Evolutionary conservation across 441 rosid species (phyloP).

Genomic region (Corymbia calophylla): DNA sequence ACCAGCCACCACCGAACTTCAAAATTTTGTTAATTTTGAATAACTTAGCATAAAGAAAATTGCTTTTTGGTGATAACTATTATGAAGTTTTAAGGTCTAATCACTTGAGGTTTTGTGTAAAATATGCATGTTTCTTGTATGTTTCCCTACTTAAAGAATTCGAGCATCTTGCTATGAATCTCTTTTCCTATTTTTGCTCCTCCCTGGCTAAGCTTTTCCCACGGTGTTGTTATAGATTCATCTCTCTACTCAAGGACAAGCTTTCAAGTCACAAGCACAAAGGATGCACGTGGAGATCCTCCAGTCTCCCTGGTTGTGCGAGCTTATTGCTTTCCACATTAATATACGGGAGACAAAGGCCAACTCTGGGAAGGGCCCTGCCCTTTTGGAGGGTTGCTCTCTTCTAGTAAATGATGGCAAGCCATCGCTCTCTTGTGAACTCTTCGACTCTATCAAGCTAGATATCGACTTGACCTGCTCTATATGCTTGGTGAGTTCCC

Average conservation of each 20-base stretch:
- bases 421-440: slow-evolving; percentile 67
- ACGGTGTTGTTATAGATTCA: slow-evolving; percentile 42
- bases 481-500: slow-evolving; percentile 74
- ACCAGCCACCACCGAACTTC: neutral
- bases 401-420: slow-evolving; percentile 49
- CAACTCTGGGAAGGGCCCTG: slow-evolving; percentile 29
- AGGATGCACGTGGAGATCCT: slow-evolving; percentile 83
- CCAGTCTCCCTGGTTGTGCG: slow-evolving; percentile 92
- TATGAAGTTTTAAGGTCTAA: neutral
- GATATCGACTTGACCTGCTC: slow-evolving; percentile 89
- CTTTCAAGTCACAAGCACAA: slow-evolving; percentile 80
- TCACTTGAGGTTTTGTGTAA: neutral
- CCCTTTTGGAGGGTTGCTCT: slow-evolving; percentile 62
- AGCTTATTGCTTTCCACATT: slow-evolving; percentile 86
- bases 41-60: neutral
- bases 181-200: neutral
- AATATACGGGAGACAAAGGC: slow-evolving; percentile 57
- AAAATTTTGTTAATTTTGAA: neutral
- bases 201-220: neutral
- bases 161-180: neutral
- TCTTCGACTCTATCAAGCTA: slow-evolving; percentile 70
- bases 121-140: neutral
- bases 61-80: neutral
- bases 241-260: slow-evolving; percentile 87
- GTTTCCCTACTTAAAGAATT: neutral